Percentiles rank a stretch among this genome's conserved stretches.
These are phyloP conservation scores for Leccinum subgranulosum DNA, from an alignment of 768 basidiomycete genomes.

Conservation along the genomic window DNA sequence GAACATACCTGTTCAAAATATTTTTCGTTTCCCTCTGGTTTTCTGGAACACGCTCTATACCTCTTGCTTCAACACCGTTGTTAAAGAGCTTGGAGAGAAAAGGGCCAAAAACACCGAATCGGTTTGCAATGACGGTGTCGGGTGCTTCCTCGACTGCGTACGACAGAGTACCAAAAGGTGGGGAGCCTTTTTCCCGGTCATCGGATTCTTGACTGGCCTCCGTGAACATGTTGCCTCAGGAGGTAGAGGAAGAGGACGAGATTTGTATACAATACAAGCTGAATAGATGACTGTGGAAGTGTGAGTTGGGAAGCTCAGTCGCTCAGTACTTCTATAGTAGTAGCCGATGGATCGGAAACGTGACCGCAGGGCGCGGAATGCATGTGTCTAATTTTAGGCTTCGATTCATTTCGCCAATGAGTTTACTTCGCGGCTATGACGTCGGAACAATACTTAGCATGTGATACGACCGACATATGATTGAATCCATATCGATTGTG, in stretches of 20 bases:
- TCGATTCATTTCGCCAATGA: no score
- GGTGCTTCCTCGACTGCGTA: conserved; percentile 24
- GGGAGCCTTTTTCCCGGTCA: conserved; percentile 21
- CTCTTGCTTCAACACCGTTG: conserved; percentile 51
- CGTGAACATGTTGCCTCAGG: conserved; percentile 5
- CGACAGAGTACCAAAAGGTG: neutral
- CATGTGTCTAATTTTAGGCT: no score
- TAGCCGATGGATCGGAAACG: no score
- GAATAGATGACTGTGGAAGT: neutral
- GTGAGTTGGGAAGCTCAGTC: no score
- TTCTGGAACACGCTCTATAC: conserved; percentile 54
- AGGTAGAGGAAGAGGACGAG: neutral
- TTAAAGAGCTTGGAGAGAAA: conserved; percentile 40
- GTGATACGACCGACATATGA: no score
- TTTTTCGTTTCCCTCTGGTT: conserved; percentile 43
- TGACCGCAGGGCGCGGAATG: no score
- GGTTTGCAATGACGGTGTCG: conserved; percentile 25
- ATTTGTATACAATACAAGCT: neutral
- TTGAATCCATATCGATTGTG: no score
- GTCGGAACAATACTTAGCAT: no score
- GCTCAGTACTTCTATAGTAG: no score
- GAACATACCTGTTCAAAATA: conserved; percentile 34
- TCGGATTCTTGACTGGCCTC: neutral
- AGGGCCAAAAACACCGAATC: conserved; percentile 31
- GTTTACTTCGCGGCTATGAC: no score